phyloP scores from a whole-genome alignment of 106 monocot species.

The Phalaenopsis equestris region DNA sequence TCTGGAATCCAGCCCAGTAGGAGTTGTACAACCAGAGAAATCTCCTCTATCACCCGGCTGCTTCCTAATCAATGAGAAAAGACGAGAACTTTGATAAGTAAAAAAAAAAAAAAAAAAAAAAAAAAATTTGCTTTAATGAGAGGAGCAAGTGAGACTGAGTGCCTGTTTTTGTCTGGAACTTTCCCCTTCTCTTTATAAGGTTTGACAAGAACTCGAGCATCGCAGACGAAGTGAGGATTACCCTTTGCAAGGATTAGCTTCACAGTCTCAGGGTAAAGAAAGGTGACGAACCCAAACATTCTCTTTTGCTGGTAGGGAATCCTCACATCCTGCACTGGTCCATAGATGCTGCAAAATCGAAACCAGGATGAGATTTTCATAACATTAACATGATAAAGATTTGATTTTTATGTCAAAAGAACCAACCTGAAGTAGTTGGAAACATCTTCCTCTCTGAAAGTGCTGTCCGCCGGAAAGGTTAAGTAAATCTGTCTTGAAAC shows the following conservation, averaged over 20 bases:
- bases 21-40: constrained; percentile 59
- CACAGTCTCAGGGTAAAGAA: constrained; percentile 47
- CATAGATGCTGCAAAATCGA: constrained; percentile 22
- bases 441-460: constrained; percentile 89
- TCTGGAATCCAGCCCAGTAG: constrained; percentile 53
- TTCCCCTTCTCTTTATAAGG: constrained; percentile 72
- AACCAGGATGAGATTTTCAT: background rate
- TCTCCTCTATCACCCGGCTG: constrained; percentile 49
- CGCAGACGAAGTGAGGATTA: constrained; percentile 64
- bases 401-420: too few species aligned
- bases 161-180: constrained; percentile 34
- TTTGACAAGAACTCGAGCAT: constrained; percentile 67
- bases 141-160: background rate
- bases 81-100: too few species aligned
- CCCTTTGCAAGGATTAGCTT: constrained; percentile 34
- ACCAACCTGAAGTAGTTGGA: constrained; percentile 90
- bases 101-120: background rate
- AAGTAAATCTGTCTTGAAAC: constrained; percentile 83
- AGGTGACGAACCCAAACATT: constrained; percentile 80
- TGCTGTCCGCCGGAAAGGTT: constrained; percentile 93
- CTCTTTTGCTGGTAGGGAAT: constrained; percentile 74
- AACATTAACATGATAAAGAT: background rate
- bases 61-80: constrained; percentile 23
- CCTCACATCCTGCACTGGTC: constrained; percentile 79
- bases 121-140: background rate